Evolutionary conservation across 2,329 filamentous ascomycete species (phyloP).

Genomic region (Diplodia scrobiculata): DNA sequence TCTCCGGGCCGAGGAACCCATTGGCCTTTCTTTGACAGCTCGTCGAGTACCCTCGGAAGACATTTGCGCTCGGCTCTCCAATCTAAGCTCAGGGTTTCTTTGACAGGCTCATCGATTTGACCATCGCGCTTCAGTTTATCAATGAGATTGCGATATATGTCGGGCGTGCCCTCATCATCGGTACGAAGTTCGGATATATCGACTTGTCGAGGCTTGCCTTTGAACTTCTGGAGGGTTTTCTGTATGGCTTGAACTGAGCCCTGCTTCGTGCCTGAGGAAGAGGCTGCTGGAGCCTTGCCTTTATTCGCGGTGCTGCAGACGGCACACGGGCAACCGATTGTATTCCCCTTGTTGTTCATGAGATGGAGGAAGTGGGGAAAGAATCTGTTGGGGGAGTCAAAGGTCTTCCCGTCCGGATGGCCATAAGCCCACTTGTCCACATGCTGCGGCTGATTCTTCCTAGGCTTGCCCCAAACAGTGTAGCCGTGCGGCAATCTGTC

Average conservation of each 20-base stretch:
- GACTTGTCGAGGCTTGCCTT: slow-evolving; percentile 27
- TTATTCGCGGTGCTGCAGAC: slow-evolving; percentile 44
- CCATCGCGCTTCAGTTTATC: slow-evolving; percentile 51
- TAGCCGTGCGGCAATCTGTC: slow-evolving; percentile 59
- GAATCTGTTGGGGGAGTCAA: slow-evolving; percentile 58
- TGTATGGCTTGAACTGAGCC: slow-evolving; percentile 18
- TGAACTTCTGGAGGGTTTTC: slow-evolving; percentile 27
- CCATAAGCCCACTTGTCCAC: slow-evolving; percentile 61
- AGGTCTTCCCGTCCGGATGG: slow-evolving; percentile 55
- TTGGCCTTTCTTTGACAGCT: slow-evolving; percentile 49
- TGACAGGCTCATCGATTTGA: slow-evolving; percentile 50
- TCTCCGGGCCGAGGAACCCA: slow-evolving; percentile 61
- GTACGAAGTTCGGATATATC: slow-evolving; percentile 27
- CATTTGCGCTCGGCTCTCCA: slow-evolving; percentile 56
- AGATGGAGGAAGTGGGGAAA: slow-evolving; percentile 61
- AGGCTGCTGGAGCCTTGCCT: neutral
- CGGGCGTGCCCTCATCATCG: slow-evolving; percentile 58
- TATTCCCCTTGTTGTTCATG: slow-evolving; percentile 52
- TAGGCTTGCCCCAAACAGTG: slow-evolving; percentile 51
- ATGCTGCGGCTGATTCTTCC: slow-evolving; percentile 46
- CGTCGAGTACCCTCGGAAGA: slow-evolving; percentile 48
- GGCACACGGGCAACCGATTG: slow-evolving; percentile 54
- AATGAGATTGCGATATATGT: slow-evolving; percentile 56
- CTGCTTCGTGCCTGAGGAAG: slow-evolving; percentile 24
- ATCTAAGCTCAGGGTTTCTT: slow-evolving; percentile 57